phyloP scores from a whole-genome alignment of 179 eudicot species.

The Patellifolia procumbens region DNA sequence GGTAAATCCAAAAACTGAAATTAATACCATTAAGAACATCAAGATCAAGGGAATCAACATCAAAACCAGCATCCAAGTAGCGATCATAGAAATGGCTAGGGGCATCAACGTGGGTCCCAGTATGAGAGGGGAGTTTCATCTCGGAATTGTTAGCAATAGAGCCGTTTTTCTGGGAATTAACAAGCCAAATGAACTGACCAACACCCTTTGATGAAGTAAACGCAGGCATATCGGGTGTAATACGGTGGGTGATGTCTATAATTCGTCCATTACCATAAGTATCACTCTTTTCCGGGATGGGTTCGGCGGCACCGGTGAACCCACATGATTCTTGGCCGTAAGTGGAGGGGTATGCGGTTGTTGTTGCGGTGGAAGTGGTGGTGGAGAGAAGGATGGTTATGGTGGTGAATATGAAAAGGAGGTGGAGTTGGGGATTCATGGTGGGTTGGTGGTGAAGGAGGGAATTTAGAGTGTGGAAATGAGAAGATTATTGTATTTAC shows the following conservation, averaged over 20 bases:
- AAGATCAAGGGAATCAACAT: constrained; percentile 77
- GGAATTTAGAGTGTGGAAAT: too few species aligned
- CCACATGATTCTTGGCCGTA: constrained; percentile 34
- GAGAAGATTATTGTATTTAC: too few species aligned
- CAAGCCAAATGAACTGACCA: constrained; percentile 61
- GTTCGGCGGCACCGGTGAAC: constrained; percentile 30
- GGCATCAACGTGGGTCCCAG: constrained; percentile 82
- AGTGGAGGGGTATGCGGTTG: constrained; percentile 48
- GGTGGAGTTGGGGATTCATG: constrained; percentile 14
- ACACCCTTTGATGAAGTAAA: constrained; percentile 53
- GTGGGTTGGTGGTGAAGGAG: not conserved
- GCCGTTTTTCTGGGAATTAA: constrained; percentile 64
- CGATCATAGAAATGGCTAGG: constrained; percentile 66
- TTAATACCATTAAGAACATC: constrained; percentile 67
- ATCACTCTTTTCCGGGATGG: constrained; percentile 39
- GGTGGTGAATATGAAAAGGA: constrained; percentile 21
- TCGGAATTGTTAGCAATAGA: constrained; percentile 68
- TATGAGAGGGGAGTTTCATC: constrained; percentile 63
- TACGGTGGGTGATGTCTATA: constrained; percentile 62
- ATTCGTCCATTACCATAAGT: constrained; percentile 58
- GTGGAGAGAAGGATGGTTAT: constrained; percentile 20
- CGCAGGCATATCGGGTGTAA: constrained; percentile 50
- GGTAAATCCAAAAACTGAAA: not conserved
- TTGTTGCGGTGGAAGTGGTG: constrained; percentile 24
- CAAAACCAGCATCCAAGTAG: constrained; percentile 71